Percentiles rank a stretch among this genome's conserved stretches.
These are phyloP conservation scores for Pyrenula massariospora DNA, from an alignment of 495 filamentous ascomycete species.

Conservation along the genomic window DNA sequence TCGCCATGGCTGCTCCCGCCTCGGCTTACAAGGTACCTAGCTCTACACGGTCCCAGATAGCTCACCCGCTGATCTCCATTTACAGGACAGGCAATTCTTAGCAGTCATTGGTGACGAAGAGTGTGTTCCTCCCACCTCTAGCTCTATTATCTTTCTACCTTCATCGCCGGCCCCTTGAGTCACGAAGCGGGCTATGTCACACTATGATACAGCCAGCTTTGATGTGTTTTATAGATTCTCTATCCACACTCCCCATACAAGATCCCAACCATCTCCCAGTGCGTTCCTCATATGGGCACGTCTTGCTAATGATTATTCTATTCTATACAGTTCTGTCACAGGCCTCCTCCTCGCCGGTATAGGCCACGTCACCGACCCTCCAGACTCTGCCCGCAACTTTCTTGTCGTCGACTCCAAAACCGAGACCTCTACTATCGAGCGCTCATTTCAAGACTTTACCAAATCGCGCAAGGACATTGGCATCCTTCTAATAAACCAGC, in stretches of 20 bases:
- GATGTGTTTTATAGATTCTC: too few species aligned
- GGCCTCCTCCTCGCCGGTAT: conserved; percentile 89
- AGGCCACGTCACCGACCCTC: conserved; percentile 69
- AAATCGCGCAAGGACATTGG: conserved; percentile 88
- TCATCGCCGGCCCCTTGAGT: too few species aligned
- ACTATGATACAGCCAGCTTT: too few species aligned
- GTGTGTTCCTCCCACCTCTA: conserved; percentile 30
- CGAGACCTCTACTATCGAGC: conserved; percentile 75
- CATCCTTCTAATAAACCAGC: conserved; percentile 93
- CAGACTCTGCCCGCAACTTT: conserved; percentile 91
- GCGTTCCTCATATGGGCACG: conserved; percentile 1
- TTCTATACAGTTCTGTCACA: conserved; percentile 72
- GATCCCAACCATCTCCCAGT: neutral
- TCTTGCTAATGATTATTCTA: conserved; percentile 12
- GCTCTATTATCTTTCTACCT: neutral
- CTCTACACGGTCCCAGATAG: neutral
- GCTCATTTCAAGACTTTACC: conserved; percentile 82
- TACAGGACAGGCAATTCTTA: conserved; percentile 81
- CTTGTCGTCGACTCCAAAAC: conserved; percentile 92
- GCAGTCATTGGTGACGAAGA: conserved; percentile 95
- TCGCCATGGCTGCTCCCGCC: conserved; percentile 21
- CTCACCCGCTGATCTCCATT: conserved; percentile 8
- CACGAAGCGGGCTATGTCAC: too few species aligned
- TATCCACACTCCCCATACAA: too few species aligned
- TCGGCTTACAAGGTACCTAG: conserved; percentile 25